Evolutionary conservation across 257 asterid genomes (phyloP).

Genomic region (Ajuga chamaepitys): DNA sequence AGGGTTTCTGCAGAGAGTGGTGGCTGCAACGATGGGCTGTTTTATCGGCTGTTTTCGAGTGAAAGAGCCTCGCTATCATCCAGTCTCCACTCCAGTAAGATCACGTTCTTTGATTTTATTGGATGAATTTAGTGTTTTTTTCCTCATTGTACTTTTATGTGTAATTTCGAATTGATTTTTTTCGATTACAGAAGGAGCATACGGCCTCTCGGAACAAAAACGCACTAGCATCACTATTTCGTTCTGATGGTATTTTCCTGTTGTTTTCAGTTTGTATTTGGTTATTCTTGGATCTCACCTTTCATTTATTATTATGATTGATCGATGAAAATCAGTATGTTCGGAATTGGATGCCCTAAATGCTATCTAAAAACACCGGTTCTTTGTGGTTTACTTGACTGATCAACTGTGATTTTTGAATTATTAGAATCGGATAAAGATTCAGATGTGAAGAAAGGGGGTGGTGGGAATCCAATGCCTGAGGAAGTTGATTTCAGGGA

Average conservation of each 20-base stretch:
- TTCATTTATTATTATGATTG: too few relatives aligned
- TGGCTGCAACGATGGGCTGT: slow-evolving; percentile 52
- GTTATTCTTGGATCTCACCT: background rate
- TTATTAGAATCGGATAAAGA: slow-evolving; percentile 12
- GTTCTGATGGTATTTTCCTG: slow-evolving; percentile 39
- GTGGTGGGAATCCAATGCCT: slow-evolving; percentile 3
- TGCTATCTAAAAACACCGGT: background rate
- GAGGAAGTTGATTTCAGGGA: slow-evolving; percentile 27
- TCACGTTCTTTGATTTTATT: background rate
- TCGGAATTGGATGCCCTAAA: background rate
- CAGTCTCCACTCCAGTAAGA: slow-evolving; percentile 15
- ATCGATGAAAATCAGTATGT: background rate
- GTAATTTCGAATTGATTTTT: slow-evolving; percentile 1
- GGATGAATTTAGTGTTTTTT: background rate
- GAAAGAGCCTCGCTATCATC: slow-evolving; percentile 27
- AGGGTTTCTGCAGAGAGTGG: slow-evolving; percentile 24
- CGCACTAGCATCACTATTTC: slow-evolving; percentile 40
- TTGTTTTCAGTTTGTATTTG: background rate
- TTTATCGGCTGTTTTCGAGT: slow-evolving; percentile 50
- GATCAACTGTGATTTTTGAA: background rate
- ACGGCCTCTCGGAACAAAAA: slow-evolving; percentile 26
- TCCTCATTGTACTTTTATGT: background rate
- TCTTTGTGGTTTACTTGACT: background rate
- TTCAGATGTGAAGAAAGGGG: slow-evolving; percentile 18
- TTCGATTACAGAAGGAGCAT: slow-evolving; percentile 31